Conservation (phyloP, 768 basidiomycete species). For the Macrolepiota fuliginosa region DNA sequence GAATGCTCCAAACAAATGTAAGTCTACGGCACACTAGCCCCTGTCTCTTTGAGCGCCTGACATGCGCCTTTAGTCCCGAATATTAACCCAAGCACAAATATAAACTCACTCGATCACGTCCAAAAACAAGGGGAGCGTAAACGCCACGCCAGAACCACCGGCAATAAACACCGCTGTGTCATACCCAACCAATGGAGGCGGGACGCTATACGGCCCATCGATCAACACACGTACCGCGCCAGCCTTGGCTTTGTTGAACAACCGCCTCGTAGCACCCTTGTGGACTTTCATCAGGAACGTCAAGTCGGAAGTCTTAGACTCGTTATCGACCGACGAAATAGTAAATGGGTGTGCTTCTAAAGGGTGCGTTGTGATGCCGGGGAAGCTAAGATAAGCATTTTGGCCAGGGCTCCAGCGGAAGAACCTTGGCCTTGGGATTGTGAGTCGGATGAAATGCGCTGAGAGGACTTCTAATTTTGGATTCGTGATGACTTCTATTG, state of each 20-base stretch:
- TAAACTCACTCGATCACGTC: conserved; percentile 37
- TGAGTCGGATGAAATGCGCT: conserved; percentile 44
- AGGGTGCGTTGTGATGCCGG: conserved; percentile 39
- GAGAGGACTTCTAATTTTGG: conserved; percentile 38
- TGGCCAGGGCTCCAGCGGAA: conserved; percentile 55
- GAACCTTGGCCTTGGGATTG: conserved; percentile 35
- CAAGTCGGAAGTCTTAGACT: conserved; percentile 25
- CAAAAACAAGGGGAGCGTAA: conserved; percentile 42
- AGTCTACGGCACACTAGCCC: conserved; percentile 27
- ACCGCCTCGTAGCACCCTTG: conserved; percentile 55
- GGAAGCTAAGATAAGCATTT: conserved; percentile 50
- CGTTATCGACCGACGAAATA: conserved; percentile 41
- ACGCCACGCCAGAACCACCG: conserved; percentile 52
- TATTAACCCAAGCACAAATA: neutral
- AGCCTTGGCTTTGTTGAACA: conserved; percentile 30
- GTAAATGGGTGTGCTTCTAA: conserved; percentile 65
- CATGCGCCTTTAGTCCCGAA: neutral
- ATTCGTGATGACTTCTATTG: conserved; percentile 18
- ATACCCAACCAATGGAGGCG: conserved; percentile 32
- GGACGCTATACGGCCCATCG: conserved; percentile 49
- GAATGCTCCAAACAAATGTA: conserved; percentile 44
- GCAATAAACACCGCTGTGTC: conserved; percentile 39
- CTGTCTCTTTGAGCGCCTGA: conserved; percentile 25
- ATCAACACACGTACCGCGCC: conserved; percentile 38
- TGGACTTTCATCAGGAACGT: conserved; percentile 58